phyloP scores from a whole-genome alignment of 441 rosid species.

The Omphalea diandra region DNA sequence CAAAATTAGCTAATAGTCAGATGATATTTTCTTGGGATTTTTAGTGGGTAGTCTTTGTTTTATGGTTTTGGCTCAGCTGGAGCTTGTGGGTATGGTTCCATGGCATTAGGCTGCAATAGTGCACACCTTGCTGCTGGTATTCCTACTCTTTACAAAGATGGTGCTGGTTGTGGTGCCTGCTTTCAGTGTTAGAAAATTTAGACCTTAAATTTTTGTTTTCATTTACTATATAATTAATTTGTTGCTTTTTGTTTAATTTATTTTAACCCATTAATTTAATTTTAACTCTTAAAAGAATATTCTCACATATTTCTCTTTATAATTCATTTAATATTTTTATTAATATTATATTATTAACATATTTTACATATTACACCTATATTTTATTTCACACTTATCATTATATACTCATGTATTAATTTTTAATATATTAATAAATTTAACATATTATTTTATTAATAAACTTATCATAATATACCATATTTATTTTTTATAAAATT shows the following conservation, averaged over 20 bases:
- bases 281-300: no score
- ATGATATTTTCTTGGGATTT: conserved; percentile 18
- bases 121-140: conserved; percentile 70
- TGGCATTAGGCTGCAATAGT: conserved; percentile 55
- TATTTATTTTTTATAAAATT: no score
- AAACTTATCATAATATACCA: no score
- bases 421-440: no score
- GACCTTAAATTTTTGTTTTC: neutral
- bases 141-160: conserved; percentile 72
- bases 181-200: conserved; percentile 49
- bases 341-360: no score
- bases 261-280: no score
- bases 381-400: no score
- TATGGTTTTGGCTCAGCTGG: conserved; percentile 55
- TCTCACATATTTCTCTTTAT: no score
- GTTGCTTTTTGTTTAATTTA: neutral
- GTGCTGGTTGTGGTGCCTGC: conserved; percentile 90
- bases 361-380: no score
- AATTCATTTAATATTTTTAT: no score
- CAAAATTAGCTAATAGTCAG: conserved; percentile 16
- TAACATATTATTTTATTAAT: no score
- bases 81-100: conserved; percentile 79
- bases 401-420: no score
- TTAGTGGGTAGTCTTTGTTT: conserved; percentile 30
- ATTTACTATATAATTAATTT: neutral